These are phyloP conservation scores for Sclerotinia borealis DNA, from an alignment of 2,329 filamentous ascomycete genomes.

Conservation along the genomic window DNA sequence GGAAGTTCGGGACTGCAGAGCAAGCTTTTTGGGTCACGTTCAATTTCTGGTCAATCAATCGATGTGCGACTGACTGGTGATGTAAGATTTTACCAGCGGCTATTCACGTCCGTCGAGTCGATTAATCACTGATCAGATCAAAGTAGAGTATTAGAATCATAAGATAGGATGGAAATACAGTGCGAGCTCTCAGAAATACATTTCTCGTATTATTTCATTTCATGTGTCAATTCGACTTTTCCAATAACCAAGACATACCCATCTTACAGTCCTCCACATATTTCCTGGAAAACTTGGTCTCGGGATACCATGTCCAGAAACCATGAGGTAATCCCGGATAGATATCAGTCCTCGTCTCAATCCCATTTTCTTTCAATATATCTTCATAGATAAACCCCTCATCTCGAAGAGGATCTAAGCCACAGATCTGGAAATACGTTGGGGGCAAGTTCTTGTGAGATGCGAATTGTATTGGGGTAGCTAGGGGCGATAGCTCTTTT, in stretches of 20 bases:
- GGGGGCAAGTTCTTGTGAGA: constrained; percentile 36
- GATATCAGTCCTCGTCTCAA: constrained; percentile 29
- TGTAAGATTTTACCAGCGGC: too few species aligned
- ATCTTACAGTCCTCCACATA: neutral
- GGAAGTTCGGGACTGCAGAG: too few species aligned
- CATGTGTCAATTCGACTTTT: neutral
- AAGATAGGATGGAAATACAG: neutral
- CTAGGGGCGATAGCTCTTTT: constrained; percentile 23
- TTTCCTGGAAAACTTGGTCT: constrained; percentile 22
- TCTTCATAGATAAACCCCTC: constrained; percentile 48
- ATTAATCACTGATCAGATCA: too few species aligned
- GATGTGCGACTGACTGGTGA: too few species aligned
- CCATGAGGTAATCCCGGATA: constrained; percentile 33
- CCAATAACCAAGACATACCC: constrained; percentile 2
- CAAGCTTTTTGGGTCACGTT: too few species aligned
- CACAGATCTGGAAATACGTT: constrained; percentile 45
- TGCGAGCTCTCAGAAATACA: too few species aligned
- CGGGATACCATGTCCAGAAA: constrained; percentile 29
- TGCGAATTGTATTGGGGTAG: constrained; percentile 33
- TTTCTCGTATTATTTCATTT: too few species aligned
- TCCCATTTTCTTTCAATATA: constrained; percentile 37
- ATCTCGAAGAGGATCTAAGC: constrained; percentile 46
- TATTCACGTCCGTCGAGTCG: too few species aligned
- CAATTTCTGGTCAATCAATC: too few species aligned
- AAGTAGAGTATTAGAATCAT: too few species aligned